These are phyloP conservation scores for Pestalotiopsis sp. DNA, from an alignment of 2,329 filamentous ascomycete species.

Conservation along the genomic window DNA sequence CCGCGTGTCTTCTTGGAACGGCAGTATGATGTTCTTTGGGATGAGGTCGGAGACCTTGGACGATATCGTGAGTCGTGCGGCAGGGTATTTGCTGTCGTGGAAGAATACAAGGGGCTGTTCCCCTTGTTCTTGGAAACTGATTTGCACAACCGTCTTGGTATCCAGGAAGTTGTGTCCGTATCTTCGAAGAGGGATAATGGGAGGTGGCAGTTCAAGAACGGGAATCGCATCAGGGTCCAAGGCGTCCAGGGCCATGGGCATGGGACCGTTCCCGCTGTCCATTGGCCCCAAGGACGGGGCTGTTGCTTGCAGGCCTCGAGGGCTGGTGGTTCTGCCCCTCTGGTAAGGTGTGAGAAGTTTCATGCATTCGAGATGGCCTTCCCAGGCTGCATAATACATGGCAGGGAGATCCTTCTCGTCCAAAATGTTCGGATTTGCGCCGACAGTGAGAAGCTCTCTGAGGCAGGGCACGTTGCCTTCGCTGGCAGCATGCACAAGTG, in stretches of 20 bases:
- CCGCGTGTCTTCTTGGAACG: slow-evolving; percentile 93
- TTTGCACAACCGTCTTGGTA: slow-evolving; percentile 93
- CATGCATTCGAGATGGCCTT: slow-evolving; percentile 95
- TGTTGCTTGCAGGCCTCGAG: slow-evolving; percentile 45
- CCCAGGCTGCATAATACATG: slow-evolving; percentile 99
- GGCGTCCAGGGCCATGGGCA: slow-evolving; percentile 64
- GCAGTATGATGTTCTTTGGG: slow-evolving; percentile 91
- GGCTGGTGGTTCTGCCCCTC: slow-evolving; percentile 44
- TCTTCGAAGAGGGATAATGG: slow-evolving; percentile 90
- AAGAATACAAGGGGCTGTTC: slow-evolving; percentile 89
- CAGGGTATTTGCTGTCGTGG: slow-evolving; percentile 94
- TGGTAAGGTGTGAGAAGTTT: slow-evolving; percentile 72
- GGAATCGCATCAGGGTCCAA: slow-evolving; percentile 87
- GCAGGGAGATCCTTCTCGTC: slow-evolving; percentile 94
- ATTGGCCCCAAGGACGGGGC: slow-evolving; percentile 41
- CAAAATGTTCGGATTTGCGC: slow-evolving; percentile 75
- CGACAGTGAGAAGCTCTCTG: slow-evolving; percentile 76
- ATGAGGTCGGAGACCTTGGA: slow-evolving; percentile 96
- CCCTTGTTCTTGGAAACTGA: slow-evolving; percentile 79
- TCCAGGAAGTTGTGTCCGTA: slow-evolving; percentile 99
- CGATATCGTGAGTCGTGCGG: slow-evolving; percentile 91
- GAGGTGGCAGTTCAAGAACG: slow-evolving; percentile 86
- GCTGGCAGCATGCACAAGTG: slow-evolving; percentile 92
- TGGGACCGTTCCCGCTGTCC: slow-evolving; percentile 47
- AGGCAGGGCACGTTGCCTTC: slow-evolving; percentile 93